Evolutionary conservation across 2,329 filamentous ascomycete genomes (phyloP), one percentile per base, ranked within the genome.

Genomic region (Thielaviopsis punctulata): DNA sequence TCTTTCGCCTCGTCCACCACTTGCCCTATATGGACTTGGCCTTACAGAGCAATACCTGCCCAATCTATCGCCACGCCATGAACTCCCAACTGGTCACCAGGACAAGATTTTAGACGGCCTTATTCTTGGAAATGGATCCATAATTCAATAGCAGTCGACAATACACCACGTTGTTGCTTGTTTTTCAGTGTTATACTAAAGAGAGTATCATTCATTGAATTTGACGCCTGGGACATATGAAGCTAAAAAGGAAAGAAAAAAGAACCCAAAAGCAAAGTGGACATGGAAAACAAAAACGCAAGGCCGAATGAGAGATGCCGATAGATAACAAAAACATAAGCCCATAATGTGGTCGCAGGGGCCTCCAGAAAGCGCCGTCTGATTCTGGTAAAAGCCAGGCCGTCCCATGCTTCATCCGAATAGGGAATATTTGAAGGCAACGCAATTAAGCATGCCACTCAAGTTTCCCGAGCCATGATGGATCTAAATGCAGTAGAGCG

Each of bases 11-110:
- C 10, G 41, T 12, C n/a, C 21, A 3, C 36, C 53, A 63, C 49
- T 76, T 62, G 67, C 73, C 57, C 67, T 82, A 58, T 79, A 87
- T 66, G 92, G 86, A 55, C 73, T 96, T 62, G 84, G 86, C 59
- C 76, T 98, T 60, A 75, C 78, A 59, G 88, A 96, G 69, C 92
- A 98, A 67, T 71, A 95, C 59, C 75, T 95, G 52, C 65, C 68
- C 43, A 62, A 68, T 51, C 69, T 73, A 25, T 15, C 41, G 39
- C 48, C 27, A n/a, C 23, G n/a, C 19, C 15, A 18, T 15, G 49
- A 49, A 4, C 23, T 52, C 9, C 50, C 50, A 15, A 43, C 48
- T n/a, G 50, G 47, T 8, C 18, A 45, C 5, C 53, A 52, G 10
- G 53, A 55, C 23, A 52, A 46, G 36, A 24, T 46, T 12, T 24